Evolutionary conservation across 495 filamentous ascomycete species (phyloP).

Genomic region (Tuber brumale): DNA sequence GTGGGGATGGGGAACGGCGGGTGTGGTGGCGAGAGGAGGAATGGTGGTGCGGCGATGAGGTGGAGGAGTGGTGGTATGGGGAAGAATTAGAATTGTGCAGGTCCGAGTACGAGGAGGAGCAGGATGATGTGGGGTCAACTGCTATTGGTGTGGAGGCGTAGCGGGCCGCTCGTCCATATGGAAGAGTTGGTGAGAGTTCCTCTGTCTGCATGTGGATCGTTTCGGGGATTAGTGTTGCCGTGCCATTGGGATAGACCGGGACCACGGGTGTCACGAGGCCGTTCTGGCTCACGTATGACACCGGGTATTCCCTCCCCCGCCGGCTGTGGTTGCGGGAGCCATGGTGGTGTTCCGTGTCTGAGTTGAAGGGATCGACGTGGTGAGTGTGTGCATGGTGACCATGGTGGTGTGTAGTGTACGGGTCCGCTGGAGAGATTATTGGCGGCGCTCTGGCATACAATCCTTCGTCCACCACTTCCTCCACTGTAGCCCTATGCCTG

Average conservation of each 20-base stretch:
- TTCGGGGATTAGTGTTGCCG: slow-evolving; percentile 43
- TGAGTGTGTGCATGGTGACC: slow-evolving; percentile 21
- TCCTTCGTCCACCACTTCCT: slow-evolving; percentile 25
- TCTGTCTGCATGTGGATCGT: slow-evolving; percentile 42
- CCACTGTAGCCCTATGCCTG: slow-evolving; percentile 19
- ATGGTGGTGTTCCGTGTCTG: slow-evolving; percentile 25
- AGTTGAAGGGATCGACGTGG: slow-evolving; percentile 20
- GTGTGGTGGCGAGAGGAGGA: slow-evolving; percentile 1
- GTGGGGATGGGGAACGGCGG: slow-evolving; percentile 29
- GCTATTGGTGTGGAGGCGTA: slow-evolving; percentile 23
- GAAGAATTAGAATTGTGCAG: slow-evolving; percentile 28
- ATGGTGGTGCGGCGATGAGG: slow-evolving; percentile 16
- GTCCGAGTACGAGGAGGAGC: slow-evolving; percentile 31
- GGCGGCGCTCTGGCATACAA: slow-evolving; percentile 22
- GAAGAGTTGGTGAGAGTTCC: slow-evolving; percentile 20
- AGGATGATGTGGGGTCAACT: slow-evolving; percentile 16
- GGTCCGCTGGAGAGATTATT: slow-evolving; percentile 5
- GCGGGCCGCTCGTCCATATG: slow-evolving; percentile 17
- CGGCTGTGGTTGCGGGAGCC: slow-evolving; percentile 23
- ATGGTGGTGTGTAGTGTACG: slow-evolving; percentile 17
- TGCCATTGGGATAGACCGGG: slow-evolving; percentile 46
- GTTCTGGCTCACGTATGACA: slow-evolving; percentile 43
- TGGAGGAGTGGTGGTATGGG: slow-evolving; percentile 18
- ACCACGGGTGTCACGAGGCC: slow-evolving; percentile 43
- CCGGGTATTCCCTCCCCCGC: slow-evolving; percentile 38